A percentile compares a stretch with the other conserved stretches of the same genome.
Conservation (phyloP, 306 rosid species). For the Mucuna pruriens region DNA sequence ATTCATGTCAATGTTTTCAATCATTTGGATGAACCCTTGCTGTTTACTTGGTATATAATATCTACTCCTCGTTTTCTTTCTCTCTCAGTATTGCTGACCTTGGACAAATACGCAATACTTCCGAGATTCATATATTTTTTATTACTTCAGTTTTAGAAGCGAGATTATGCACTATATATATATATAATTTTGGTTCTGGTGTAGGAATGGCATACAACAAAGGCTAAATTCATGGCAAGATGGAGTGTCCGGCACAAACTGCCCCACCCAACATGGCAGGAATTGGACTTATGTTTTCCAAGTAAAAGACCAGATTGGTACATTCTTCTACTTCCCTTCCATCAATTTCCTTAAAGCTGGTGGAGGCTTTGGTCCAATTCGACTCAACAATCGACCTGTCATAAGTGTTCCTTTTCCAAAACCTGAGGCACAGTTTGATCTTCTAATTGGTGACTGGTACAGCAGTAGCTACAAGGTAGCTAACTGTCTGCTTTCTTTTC, state of each 20-base stretch:
- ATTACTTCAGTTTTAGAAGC: background rate
- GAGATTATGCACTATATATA: background rate
- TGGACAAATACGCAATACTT: constrained; percentile 1
- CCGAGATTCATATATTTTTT: background rate
- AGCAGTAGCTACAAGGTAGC: constrained; percentile 76
- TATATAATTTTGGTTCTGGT: constrained; percentile 17
- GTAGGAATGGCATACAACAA: constrained; percentile 92
- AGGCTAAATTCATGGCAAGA: constrained; percentile 94
- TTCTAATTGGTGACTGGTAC: constrained; percentile 84
- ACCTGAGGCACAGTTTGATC: constrained; percentile 82
- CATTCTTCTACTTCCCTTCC: constrained; percentile 86
- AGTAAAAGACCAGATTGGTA: constrained; percentile 86
- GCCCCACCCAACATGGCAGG: constrained; percentile 66
- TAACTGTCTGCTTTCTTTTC: background rate
- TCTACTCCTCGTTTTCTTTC: background rate
- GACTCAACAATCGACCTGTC: constrained; percentile 58
- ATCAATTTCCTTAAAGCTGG: constrained; percentile 79
- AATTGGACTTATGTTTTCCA: constrained; percentile 80
- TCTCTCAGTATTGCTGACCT: background rate
- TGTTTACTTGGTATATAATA: constrained; percentile 68
- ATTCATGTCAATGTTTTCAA: constrained; percentile 70
- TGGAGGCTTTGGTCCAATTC: constrained; percentile 82
- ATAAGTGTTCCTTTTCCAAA: constrained; percentile 72
- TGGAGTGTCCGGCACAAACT: constrained; percentile 90
- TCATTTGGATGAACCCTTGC: constrained; percentile 70